Evolutionary conservation across 192 early-diverging fungal species (phyloP), one percentile per base, ranked within the genome.

Genomic region (Spinellus fusiger): DNA sequence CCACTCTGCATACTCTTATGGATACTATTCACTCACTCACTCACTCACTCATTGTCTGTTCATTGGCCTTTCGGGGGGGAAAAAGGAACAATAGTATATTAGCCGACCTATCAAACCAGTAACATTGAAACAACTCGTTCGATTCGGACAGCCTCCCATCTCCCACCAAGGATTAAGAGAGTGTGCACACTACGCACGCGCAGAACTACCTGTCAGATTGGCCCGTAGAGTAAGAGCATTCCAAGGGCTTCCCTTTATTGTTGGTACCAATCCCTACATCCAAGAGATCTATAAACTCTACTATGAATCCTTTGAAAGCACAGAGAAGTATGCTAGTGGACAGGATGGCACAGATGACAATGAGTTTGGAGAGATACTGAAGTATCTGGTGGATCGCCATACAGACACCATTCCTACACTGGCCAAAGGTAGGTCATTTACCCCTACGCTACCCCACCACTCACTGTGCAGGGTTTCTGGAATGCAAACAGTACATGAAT

Each of bases 261-360:
- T 98, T 32, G 96, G 93, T 56, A 92, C 91, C 48, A 98, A 98
- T 71, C 96, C 96, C 2, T 82, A 92, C 64, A 94, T 98, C 54
- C 78, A 86, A 37, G 75, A 77, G 35, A 84, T 95, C 13, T 95
- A 95, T 70, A 73, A 82, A 50, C 84, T 92, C 15, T 92, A 91
- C 62, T 84, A 81, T 56, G 82, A 88, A 53, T 88, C 91, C 13
- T 88, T 92, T 60, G 86, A 88, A 53, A 77, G 61, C 6, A 71
- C 96, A 3, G 77, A 79, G 13, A 68, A 76, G 0, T 85, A 89
- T 48, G 86, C 92, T 1, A 76, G 79, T 34, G 81, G 89, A 5
- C 62, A 54, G 16, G 76, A 81, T 22, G 57, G 77, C 12, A 75
- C 80, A 46, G 65, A 80, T 35, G 84, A 88, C 59, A 61, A 71